Percentiles rank a stretch among this genome's conserved stretches.
Conservation (phyloP, 768 basidiomycete species). For the Xerocomellus intermedius region DNA sequence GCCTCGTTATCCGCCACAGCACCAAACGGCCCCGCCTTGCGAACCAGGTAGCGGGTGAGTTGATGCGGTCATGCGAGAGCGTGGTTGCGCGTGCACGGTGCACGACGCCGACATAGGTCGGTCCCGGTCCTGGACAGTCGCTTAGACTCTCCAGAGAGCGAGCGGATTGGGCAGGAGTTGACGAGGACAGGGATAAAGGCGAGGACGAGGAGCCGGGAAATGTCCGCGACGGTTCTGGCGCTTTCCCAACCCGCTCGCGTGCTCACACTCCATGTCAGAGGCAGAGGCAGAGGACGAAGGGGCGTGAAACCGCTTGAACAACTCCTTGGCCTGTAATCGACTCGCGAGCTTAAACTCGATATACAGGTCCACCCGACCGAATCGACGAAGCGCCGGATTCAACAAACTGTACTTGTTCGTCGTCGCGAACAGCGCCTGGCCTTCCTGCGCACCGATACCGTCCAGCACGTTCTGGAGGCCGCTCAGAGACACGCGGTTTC, state of each 20-base stretch:
- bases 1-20: conserved; percentile 45
- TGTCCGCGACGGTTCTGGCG: background rate
- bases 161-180: too few relatives aligned
- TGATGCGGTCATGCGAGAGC: conserved; percentile 40
- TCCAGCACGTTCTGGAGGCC: conserved; percentile 77
- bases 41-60: conserved; percentile 56
- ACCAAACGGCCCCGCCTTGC: conserved; percentile 57
- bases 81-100: conserved; percentile 39
- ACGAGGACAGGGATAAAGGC: too few relatives aligned
- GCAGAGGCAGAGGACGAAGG: conserved; percentile 26
- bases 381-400: conserved; percentile 71
- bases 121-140: background rate
- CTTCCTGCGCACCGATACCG: conserved; percentile 76
- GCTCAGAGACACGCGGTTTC: conserved; percentile 56
- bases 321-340: conserved; percentile 59
- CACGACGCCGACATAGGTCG: conserved; percentile 11
- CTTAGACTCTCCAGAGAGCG: conserved; percentile 1
- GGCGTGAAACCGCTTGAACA: conserved; percentile 69
- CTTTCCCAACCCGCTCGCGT: background rate
- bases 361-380: conserved; percentile 79
- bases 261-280: too few relatives aligned
- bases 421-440: conserved; percentile 77
- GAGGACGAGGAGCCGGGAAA: background rate
- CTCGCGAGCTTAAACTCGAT: conserved; percentile 74
- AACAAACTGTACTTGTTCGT: conserved; percentile 70